Conservation (phyloP, 345 rosid genomes). For the Mallotus nudiflorus region DNA sequence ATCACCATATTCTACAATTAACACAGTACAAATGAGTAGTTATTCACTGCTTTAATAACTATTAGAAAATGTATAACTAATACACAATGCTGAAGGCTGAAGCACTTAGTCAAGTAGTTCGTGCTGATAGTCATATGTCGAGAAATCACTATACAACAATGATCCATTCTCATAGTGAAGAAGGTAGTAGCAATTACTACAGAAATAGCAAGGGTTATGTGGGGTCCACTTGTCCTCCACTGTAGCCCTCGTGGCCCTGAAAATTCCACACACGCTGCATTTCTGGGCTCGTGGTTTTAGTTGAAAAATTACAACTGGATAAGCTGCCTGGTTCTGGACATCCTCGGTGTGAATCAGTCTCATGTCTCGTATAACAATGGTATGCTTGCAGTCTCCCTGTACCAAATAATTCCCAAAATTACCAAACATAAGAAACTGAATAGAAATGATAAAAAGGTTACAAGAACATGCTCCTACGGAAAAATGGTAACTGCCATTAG, state of each 20-base stretch:
- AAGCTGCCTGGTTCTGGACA: conserved; percentile 55
- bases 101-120: conserved; percentile 21
- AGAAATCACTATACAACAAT: conserved; percentile 38
- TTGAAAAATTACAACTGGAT: conserved; percentile 58
- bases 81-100: too few relatives aligned
- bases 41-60: background rate
- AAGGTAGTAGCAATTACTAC: conserved; percentile 63
- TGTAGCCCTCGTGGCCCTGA: conserved; percentile 56
- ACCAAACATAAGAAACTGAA: too few relatives aligned
- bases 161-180: conserved; percentile 52
- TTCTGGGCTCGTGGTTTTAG: conserved; percentile 49
- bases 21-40: background rate
- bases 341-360: conserved; percentile 80
- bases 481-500: background rate
- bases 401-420: conserved; percentile 5
- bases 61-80: too few relatives aligned
- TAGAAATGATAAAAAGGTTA: background rate
- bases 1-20: background rate
- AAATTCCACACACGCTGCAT: conserved; percentile 65
- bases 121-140: conserved; percentile 55
- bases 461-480: background rate
- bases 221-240: conserved; percentile 70
- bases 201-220: conserved; percentile 76
- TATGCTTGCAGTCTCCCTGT: conserved; percentile 92
- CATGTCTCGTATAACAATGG: conserved; percentile 77